A percentile compares a stretch with the other conserved stretches of the same genome.
phyloP scores from a whole-genome alignment of 768 basidiomycete species.

The Auriscalpium orientale region DNA sequence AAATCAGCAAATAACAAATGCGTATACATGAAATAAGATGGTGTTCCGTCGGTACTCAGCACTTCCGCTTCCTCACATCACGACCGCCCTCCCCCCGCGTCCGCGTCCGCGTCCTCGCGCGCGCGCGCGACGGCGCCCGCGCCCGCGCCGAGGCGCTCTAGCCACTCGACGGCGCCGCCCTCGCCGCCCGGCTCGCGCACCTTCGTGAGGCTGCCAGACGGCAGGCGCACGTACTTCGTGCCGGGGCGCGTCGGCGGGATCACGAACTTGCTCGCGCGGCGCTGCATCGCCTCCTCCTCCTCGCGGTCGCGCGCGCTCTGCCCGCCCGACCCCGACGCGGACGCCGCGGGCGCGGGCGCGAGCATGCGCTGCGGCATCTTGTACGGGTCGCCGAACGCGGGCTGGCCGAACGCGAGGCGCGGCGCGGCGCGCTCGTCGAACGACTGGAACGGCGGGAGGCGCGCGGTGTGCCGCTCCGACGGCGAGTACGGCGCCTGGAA shows the following conservation, averaged over 20 bases:
- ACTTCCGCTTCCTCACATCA: neutral
- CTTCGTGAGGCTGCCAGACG: slow-evolving; percentile 4
- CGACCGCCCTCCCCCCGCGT: neutral
- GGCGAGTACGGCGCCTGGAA: neutral
- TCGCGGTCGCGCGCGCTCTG: neutral
- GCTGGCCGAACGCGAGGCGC: slow-evolving; percentile 12
- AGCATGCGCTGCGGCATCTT: slow-evolving; percentile 44
- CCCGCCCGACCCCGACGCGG: slow-evolving; percentile 19
- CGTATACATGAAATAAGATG: no score
- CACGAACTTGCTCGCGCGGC: neutral
- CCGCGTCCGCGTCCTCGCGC: neutral
- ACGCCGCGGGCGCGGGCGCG: slow-evolving; percentile 22
- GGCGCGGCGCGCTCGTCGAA: slow-evolving; percentile 1
- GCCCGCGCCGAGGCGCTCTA: neutral
- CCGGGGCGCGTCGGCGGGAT: slow-evolving; percentile 3
- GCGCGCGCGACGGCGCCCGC: neutral
- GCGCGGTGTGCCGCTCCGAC: neutral
- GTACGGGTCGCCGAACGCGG: slow-evolving; percentile 8
- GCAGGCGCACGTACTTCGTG: slow-evolving; percentile 3
- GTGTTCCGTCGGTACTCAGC: no score
- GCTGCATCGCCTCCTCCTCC: neutral
- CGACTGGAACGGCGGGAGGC: neutral
- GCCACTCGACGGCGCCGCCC: neutral
- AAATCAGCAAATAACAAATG: neutral
- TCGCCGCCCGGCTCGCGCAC: neutral